A percentile compares a stretch with the other conserved stretches of the same genome.
Evolutionary conservation across 768 basidiomycete genomes (phyloP).

Genomic region (Fistulinella prunicolor): DNA sequence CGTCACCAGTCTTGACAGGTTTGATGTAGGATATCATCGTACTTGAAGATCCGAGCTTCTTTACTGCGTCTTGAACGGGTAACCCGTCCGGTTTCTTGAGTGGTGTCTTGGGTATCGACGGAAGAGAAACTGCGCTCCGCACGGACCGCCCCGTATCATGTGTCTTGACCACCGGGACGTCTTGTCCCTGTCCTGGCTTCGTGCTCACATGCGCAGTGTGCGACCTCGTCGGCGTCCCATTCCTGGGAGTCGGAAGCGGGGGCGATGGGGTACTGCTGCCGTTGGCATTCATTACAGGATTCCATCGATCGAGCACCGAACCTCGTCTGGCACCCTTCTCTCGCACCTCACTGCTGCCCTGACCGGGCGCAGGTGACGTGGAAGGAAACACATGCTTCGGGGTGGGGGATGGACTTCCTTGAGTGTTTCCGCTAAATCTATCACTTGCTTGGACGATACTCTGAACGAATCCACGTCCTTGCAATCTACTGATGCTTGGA

Average conservation of each 20-base stretch:
- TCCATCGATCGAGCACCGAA: conserved; percentile 76
- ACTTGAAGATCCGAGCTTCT: conserved; percentile 67
- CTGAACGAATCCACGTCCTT: conserved; percentile 85
- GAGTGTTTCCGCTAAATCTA: conserved; percentile 39
- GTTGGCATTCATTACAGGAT: conserved; percentile 33
- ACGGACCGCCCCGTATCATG: conserved; percentile 35
- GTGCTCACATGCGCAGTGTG: conserved; percentile 35
- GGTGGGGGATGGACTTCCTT: conserved; percentile 32
- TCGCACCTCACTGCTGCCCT: conserved; percentile 38
- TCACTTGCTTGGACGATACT: conserved; percentile 73
- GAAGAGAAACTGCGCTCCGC: conserved; percentile 44
- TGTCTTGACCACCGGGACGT: conserved; percentile 22
- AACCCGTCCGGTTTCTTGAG: conserved; percentile 21
- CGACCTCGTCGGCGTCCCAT: conserved; percentile 39
- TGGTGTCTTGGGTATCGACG: conserved; percentile 32
- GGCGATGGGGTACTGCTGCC: conserved; percentile 35
- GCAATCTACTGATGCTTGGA: conserved; percentile 76
- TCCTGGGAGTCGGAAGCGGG: conserved; percentile 37
- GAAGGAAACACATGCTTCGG: conserved; percentile 28
- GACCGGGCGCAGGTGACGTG: conserved; percentile 31
- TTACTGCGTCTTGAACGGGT: conserved; percentile 25
- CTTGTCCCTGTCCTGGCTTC: conserved; percentile 21
- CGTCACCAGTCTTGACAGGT: conserved; percentile 46
- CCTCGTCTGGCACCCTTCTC: conserved; percentile 33
- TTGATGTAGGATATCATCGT: conserved; percentile 69